phyloP scores from a whole-genome alignment of 2,329 filamentous ascomycete species.

The Ophiocordyceps polyrhachis-furcata region DNA sequence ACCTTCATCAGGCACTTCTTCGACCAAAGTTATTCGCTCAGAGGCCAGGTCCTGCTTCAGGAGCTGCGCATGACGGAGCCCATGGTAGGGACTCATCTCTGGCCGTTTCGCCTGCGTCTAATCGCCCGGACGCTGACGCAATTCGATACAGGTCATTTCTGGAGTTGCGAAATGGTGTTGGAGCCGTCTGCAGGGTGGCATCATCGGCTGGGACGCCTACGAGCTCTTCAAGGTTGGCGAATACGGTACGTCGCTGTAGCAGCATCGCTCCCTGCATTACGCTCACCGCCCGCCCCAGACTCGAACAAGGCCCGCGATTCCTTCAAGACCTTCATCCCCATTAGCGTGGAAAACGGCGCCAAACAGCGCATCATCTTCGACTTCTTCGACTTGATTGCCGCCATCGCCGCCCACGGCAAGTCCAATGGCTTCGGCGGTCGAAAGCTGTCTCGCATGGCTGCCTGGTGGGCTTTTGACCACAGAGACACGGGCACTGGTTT shows the following conservation, averaged over 20 bases:
- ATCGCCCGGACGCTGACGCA: not conserved
- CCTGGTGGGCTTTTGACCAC: conserved; percentile 98
- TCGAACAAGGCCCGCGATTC: conserved; percentile 82
- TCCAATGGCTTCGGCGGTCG: conserved; percentile 81
- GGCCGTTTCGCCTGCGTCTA: conserved; percentile 1
- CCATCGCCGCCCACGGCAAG: conserved; percentile 84
- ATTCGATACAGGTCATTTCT: conserved; percentile 51
- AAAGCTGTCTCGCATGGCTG: conserved; percentile 85
- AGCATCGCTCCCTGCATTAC: not conserved
- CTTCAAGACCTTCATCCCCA: conserved; percentile 88
- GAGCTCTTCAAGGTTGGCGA: conserved; percentile 92
- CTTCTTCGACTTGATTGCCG: conserved; percentile 86
- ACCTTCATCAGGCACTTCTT: conserved; percentile 91
- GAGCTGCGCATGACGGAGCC: conserved; percentile 87
- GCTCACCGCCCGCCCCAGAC: conserved; percentile 25
- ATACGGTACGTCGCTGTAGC: conserved; percentile 42
- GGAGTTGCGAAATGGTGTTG: conserved; percentile 98
- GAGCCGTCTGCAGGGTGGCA: conserved; percentile 75
- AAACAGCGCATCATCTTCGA: conserved; percentile 82
- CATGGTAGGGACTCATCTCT: conserved; percentile 44
- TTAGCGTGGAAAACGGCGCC: conserved; percentile 76
- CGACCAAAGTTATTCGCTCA: conserved; percentile 43
- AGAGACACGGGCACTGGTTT: conserved; percentile 77
- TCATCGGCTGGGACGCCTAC: conserved; percentile 94
- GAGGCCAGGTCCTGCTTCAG: conserved; percentile 55